Evolutionary conservation across 441 rosid species (phyloP).

Genomic region (Pelargonium myrrhifolium): DNA sequence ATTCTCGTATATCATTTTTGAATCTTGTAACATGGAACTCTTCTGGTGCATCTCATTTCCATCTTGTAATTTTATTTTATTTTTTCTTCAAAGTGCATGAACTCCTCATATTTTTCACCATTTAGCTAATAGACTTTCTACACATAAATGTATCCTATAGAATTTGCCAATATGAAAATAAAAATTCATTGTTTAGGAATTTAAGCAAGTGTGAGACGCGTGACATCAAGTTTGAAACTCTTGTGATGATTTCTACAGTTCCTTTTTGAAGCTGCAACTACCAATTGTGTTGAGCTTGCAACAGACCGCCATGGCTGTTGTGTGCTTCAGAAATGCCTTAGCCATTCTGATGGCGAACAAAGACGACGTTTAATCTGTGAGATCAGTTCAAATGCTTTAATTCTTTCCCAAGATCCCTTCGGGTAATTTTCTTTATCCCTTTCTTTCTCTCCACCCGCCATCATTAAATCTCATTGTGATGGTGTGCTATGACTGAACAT

Average conservation of each 20-base stretch:
- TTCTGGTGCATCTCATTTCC: background rate
- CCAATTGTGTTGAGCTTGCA: constrained; percentile 68
- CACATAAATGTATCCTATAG: background rate
- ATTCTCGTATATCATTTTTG: background rate
- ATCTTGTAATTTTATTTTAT: too few relatives aligned
- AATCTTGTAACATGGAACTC: background rate
- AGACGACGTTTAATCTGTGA: constrained; percentile 41
- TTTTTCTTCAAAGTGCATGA: too few relatives aligned
- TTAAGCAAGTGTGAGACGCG: background rate
- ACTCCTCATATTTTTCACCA: background rate
- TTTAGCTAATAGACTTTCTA: background rate
- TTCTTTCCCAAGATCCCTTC: constrained; percentile 72
- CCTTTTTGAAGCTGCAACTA: constrained; percentile 55
- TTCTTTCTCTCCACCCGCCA: background rate
- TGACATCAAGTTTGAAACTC: background rate
- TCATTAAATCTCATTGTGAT: background rate
- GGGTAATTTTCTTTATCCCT: constrained; percentile 39
- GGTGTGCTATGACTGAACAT: background rate
- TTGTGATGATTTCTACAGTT: constrained; percentile 36
- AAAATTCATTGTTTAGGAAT: background rate
- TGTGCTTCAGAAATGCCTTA: constrained; percentile 75
- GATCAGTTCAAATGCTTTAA: constrained; percentile 57
- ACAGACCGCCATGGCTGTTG: constrained; percentile 81
- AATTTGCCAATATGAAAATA: background rate
- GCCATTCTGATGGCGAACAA: constrained; percentile 48